Conservation (phyloP, 176 grass and related monocot species). For the Hordeum vulgare region MorexV3_pseudomolecules_assembly NC_058522.1:284884949-284885448, state of each 20-base stretch:
- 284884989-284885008: background rate
- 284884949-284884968: background rate
- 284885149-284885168: background rate
- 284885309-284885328: no score
- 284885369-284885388: no score
- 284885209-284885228: background rate
- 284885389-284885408: no score
- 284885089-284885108: background rate
- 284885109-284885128: background rate
- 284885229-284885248: background rate
- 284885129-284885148: background rate
- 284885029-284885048: background rate
- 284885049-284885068: background rate
- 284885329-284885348: background rate
- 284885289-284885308: no score
- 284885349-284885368: background rate
- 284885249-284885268: no score
- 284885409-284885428: no score
- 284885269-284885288: no score
- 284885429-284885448: no score
- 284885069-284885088: constrained; percentile 12
- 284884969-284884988: background rate
- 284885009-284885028: background rate
- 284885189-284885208: background rate
- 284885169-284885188: background rate